Evolutionary conservation across 352 stramenopile genomes (phyloP).

Genomic region (Phytophthora lateralis): DNA sequence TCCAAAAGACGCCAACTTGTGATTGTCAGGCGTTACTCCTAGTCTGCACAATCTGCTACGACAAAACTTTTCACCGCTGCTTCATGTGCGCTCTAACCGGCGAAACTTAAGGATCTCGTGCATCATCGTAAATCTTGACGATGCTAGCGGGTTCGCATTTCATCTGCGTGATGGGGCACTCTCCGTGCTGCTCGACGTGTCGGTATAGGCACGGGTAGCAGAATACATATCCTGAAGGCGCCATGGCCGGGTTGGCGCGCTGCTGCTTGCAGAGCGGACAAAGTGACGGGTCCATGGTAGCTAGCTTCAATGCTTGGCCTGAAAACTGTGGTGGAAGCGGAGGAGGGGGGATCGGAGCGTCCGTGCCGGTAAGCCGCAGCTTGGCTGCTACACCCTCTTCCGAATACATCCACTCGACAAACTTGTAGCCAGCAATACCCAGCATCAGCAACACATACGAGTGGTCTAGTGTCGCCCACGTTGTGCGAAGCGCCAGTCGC

Average conservation of each 20-base stretch:
- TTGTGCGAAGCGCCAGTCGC: constrained; percentile 49
- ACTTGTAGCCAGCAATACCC: constrained; percentile 84
- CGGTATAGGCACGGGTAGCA: constrained; percentile 85
- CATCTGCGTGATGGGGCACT: constrained; percentile 82
- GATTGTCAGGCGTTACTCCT: constrained; percentile 2
- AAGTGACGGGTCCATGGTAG: constrained; percentile 52
- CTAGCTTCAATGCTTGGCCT: constrained; percentile 51
- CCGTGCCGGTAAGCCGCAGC: constrained; percentile 52
- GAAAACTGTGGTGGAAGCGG: constrained; percentile 73
- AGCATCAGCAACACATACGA: constrained; percentile 82
- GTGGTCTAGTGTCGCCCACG: constrained; percentile 78
- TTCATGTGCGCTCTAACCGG: background rate
- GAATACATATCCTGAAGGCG: constrained; percentile 79
- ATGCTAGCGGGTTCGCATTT: constrained; percentile 67
- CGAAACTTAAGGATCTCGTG: constrained; percentile 26
- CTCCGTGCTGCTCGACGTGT: constrained; percentile 69
- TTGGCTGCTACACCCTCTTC: constrained; percentile 74
- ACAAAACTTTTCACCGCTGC: constrained; percentile 2
- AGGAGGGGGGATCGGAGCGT: constrained; percentile 73
- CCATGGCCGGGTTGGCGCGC: constrained; percentile 79
- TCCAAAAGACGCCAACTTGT: constrained; percentile 10
- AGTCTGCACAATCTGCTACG: background rate
- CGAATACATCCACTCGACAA: constrained; percentile 90
- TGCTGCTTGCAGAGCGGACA: constrained; percentile 76
- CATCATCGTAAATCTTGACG: constrained; percentile 87